Conservation (phyloP, 2,329 filamentous ascomycete species). For the Sporothrix phasma region DNA sequence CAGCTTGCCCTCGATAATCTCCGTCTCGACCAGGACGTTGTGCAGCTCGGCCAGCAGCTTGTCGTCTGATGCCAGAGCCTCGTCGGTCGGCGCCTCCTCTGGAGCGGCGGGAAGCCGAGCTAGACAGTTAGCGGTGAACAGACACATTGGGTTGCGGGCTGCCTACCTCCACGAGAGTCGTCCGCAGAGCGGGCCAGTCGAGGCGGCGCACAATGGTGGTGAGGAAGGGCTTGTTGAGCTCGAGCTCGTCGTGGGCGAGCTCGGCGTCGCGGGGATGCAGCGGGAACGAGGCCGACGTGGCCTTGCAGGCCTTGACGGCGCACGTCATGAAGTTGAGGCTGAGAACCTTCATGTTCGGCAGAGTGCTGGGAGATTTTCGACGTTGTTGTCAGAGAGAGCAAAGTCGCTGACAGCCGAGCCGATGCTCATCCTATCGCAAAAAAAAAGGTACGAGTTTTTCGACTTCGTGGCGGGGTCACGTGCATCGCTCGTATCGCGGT, state of each 20-base stretch:
- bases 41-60: constrained; percentile 70
- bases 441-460: constrained; percentile 1
- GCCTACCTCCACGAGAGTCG: constrained; percentile 64
- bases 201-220: constrained; percentile 76
- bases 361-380: neutral
- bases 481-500: neutral
- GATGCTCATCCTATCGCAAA: neutral
- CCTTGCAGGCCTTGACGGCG: constrained; percentile 90
- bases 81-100: constrained; percentile 49
- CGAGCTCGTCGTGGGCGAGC: constrained; percentile 73
- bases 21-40: constrained; percentile 74
- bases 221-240: constrained; percentile 71
- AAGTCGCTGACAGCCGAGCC: neutral
- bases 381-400: neutral
- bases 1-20: constrained; percentile 78
- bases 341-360: constrained; percentile 69
- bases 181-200: constrained; percentile 75
- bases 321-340: constrained; percentile 96
- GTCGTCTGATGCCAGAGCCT: constrained; percentile 54
- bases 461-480: neutral
- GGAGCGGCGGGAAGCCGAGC: constrained; percentile 71
- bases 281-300: constrained; percentile 68
- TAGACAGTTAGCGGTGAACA: constrained; percentile 27
- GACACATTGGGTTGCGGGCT: neutral
- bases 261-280: constrained; percentile 89